A percentile compares a stretch with the other conserved stretches of the same genome.
These are phyloP conservation scores for Lentinula boryana DNA, from an alignment of 768 basidiomycete genomes.

Conservation along the genomic window DNA sequence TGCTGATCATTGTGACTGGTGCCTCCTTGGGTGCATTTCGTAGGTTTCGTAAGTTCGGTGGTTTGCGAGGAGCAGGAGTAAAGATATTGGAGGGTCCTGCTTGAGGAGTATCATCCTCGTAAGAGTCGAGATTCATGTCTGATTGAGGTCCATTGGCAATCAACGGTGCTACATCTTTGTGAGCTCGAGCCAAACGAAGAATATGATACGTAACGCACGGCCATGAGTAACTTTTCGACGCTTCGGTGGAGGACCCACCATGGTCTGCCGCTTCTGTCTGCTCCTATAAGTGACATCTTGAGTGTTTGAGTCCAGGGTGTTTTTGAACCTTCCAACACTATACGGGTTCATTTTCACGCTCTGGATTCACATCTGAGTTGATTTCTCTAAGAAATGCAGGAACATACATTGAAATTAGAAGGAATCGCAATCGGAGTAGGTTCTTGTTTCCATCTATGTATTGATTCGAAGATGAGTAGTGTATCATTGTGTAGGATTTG, in stretches of 20 bases:
- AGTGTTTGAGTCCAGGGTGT: not conserved
- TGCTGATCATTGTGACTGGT: not conserved
- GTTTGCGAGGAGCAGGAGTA: not conserved
- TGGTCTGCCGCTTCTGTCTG: not conserved
- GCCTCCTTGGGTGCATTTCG: not conserved
- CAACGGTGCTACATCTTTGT: not conserved
- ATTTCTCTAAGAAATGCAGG: not conserved
- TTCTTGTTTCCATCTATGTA: not conserved
- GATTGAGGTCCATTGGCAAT: not conserved
- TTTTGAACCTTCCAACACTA: not conserved
- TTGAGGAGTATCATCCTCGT: not conserved
- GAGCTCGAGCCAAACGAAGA: not conserved
- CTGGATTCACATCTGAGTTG: not conserved
- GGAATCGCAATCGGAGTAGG: not conserved
- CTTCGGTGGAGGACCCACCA: not conserved
- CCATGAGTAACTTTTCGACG: not conserved
- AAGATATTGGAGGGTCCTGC: not conserved
- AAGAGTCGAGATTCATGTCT: not conserved
- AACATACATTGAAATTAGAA: not conserved
- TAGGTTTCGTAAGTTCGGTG: not conserved
- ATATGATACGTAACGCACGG: not conserved
- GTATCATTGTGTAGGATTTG: not conserved
- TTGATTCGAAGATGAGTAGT: not conserved
- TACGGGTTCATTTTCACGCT: not conserved
- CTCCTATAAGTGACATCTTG: not conserved